Evolutionary conservation across 2,329 filamentous ascomycete genomes (phyloP).

Genomic region (Penicillium sp.): DNA sequence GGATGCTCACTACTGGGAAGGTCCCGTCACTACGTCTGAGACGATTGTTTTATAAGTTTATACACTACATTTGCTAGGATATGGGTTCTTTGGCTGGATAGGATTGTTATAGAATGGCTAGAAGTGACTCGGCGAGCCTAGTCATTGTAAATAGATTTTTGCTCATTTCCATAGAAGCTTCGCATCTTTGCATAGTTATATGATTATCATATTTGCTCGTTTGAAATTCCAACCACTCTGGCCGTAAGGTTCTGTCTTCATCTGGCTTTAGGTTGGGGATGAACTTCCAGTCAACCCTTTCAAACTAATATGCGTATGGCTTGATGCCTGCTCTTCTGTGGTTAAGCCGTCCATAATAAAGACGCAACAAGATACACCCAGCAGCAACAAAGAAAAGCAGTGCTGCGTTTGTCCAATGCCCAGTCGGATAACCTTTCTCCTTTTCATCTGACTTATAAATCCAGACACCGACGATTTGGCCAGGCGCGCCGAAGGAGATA

Average conservation of each 20-base stretch:
- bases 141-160: conserved; percentile 21
- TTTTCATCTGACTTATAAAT: conserved; percentile 25
- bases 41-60: conserved; percentile 9
- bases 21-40: neutral
- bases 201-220: neutral
- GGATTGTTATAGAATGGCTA: conserved; percentile 7
- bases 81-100: neutral
- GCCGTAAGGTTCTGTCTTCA: no score
- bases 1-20: neutral
- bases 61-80: neutral
- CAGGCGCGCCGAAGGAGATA: conserved; percentile 30
- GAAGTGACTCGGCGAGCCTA: conserved; percentile 6
- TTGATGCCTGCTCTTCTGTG: neutral
- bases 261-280: no score
- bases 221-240: neutral
- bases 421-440: conserved; percentile 5
- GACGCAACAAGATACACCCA: conserved; percentile 21
- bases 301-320: neutral
- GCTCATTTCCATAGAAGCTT: conserved; percentile 5
- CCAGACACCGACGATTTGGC: conserved; percentile 35
- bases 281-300: no score
- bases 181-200: neutral
- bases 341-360: conserved; percentile 7
- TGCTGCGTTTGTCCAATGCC: conserved; percentile 13
- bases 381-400: conserved; percentile 8